A percentile compares a stretch with the other conserved stretches of the same genome.
Evolutionary conservation across 805 yeast genomes (phyloP).

Genomic region (Pichia pseudocactophila): DNA sequence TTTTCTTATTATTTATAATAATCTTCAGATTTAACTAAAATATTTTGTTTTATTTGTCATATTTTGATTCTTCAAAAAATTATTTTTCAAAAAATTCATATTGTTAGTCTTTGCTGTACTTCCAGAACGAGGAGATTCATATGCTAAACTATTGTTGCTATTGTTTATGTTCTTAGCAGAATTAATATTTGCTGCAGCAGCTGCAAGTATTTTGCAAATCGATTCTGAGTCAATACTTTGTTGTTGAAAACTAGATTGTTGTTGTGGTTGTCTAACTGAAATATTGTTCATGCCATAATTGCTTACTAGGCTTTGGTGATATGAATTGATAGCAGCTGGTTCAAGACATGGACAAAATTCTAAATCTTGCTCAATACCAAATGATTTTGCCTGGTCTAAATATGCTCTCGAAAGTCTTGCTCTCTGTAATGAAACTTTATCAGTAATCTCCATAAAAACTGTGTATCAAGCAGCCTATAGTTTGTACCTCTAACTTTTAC

Average conservation of each 20-base stretch:
- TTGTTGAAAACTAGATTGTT: neutral
- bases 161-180: neutral
- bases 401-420: slow-evolving; percentile 34
- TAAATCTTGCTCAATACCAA: slow-evolving; percentile 61
- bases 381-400: slow-evolving; percentile 56
- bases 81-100: neutral
- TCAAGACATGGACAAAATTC: slow-evolving; percentile 50
- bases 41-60: neutral
- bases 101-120: neutral
- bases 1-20: too few relatives aligned
- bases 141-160: neutral
- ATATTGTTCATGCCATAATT: slow-evolving; percentile 3
- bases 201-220: slow-evolving; percentile 10
- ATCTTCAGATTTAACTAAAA: neutral
- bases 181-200: slow-evolving; percentile 6
- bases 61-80: neutral
- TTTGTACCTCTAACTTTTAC: too few relatives aligned
- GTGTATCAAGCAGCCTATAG: too few relatives aligned
- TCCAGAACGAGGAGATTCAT: neutral
- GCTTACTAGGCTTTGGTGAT: neutral
- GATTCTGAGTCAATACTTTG: slow-evolving; percentile 10
- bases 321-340: neutral
- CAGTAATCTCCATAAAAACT: slow-evolving; percentile 1
- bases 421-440: slow-evolving; percentile 2
- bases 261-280: slow-evolving; percentile 2